phyloP scores from a whole-genome alignment of 495 filamentous ascomycete genomes.

The Hypoxylon rickii region DNA sequence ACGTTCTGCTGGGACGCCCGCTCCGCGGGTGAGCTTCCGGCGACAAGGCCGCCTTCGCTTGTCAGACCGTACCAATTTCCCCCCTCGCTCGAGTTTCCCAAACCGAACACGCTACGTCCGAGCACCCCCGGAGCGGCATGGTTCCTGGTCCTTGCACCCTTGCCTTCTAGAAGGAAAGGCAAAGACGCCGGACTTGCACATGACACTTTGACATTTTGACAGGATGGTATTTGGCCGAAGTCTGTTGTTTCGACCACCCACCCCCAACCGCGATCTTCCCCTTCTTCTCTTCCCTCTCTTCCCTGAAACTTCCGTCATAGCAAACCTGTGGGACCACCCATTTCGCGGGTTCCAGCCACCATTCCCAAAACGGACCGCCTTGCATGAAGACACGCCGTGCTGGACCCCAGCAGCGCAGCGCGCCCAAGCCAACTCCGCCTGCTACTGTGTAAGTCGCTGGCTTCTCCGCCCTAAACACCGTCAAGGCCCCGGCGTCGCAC shows the following conservation, averaged over 20 bases:
- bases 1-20: conserved; percentile 15
- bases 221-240: conserved; percentile 26
- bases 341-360: conserved; percentile 11
- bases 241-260: conserved; percentile 3
- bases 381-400: conserved; percentile 15
- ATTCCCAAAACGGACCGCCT: conserved; percentile 21
- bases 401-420: conserved; percentile 5
- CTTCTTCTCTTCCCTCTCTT: neutral
- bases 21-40: conserved; percentile 28
- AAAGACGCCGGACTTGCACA: conserved; percentile 6
- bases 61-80: conserved; percentile 17
- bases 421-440: neutral
- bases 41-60: conserved; percentile 17
- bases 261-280: too few species aligned
- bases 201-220: too few species aligned
- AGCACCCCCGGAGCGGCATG: neutral
- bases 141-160: too few species aligned
- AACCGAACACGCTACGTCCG: neutral
- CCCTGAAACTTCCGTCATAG: conserved; percentile 28
- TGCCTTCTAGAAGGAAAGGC: conserved; percentile 32
- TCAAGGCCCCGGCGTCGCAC: neutral
- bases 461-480: neutral
- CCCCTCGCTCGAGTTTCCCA: conserved; percentile 14
- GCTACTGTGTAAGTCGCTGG: neutral
- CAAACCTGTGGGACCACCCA: conserved; percentile 19